Evolutionary conservation across 2,329 filamentous ascomycete genomes (phyloP).

Genomic region (Hypoxylon sp.): DNA sequence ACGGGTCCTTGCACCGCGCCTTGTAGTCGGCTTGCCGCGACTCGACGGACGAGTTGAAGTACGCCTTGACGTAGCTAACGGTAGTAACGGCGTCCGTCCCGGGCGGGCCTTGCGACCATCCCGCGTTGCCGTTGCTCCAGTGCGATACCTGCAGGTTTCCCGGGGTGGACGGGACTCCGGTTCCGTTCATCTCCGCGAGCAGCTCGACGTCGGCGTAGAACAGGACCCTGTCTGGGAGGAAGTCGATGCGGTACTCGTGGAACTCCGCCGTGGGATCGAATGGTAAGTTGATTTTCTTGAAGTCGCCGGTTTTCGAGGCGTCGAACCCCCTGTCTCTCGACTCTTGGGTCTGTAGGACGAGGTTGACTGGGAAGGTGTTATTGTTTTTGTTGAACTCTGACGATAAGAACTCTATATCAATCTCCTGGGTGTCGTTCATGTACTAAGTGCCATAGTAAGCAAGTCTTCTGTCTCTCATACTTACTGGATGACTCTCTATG

Average conservation of each 20-base stretch:
- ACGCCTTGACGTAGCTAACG: conserved; percentile 80
- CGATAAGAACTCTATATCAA: conserved; percentile 85
- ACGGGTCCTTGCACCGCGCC: conserved; percentile 59
- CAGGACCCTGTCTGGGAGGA: conserved; percentile 71
- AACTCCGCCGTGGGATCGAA: conserved; percentile 77
- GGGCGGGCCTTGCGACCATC: conserved; percentile 81
- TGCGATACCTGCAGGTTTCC: conserved; percentile 81
- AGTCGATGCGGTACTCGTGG: conserved; percentile 87
- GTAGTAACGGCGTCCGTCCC: conserved; percentile 71
- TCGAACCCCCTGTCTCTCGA: conserved; percentile 73
- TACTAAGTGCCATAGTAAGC: conserved; percentile 68
- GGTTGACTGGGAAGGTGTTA: conserved; percentile 73
- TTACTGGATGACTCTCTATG: neutral
- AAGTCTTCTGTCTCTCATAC: neutral
- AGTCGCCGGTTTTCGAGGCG: conserved; percentile 71
- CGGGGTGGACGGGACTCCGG: conserved; percentile 69
- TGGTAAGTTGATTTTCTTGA: conserved; percentile 69
- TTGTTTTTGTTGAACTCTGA: conserved; percentile 69
- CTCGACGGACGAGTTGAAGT: conserved; percentile 78
- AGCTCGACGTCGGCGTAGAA: conserved; percentile 77
- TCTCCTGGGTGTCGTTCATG: conserved; percentile 83
- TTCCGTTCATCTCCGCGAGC: conserved; percentile 70
- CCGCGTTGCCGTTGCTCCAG: conserved; percentile 81
- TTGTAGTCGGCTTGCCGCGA: conserved; percentile 58
- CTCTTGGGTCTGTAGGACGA: conserved; percentile 79